Conservation (phyloP, 768 basidiomycete genomes). For the Multifurca ochricompacta region DNA sequence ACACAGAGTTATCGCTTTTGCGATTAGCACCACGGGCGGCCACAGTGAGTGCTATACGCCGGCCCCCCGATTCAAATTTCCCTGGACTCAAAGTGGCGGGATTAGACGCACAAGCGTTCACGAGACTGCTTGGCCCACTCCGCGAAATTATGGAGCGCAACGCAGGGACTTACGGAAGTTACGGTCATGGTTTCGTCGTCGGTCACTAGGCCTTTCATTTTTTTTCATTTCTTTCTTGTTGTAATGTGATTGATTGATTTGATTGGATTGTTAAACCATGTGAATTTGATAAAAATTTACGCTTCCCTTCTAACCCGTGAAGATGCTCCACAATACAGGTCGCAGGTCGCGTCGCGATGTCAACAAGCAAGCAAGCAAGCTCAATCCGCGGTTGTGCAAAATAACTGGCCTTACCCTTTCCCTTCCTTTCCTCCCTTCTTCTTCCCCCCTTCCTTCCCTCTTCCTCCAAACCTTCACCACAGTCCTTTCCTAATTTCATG, state of each 20-base stretch:
- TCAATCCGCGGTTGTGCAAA: too few species aligned
- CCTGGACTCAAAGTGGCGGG: slow-evolving; percentile 88
- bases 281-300: not conserved
- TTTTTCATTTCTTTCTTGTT: not conserved
- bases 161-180: slow-evolving; percentile 56
- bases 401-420: not conserved
- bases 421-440: not conserved
- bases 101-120: slow-evolving; percentile 88
- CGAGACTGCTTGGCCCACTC: slow-evolving; percentile 84
- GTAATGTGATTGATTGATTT: not conserved
- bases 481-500: too few species aligned
- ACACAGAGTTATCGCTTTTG: slow-evolving; percentile 80
- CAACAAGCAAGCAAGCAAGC: too few species aligned
- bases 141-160: slow-evolving; percentile 90
- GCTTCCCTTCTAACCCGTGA: not conserved
- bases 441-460: not conserved
- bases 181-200: slow-evolving; percentile 10
- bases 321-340: not conserved
- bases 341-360: slow-evolving; percentile 13
- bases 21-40: slow-evolving; percentile 87
- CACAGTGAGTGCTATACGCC: slow-evolving; percentile 78
- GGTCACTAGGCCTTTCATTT: not conserved
- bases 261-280: not conserved
- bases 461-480: slow-evolving; percentile 2
- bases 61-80: slow-evolving; percentile 34